phyloP scores from a whole-genome alignment of 257 asterid genomes.

The Capsicum baccatum region DNA sequence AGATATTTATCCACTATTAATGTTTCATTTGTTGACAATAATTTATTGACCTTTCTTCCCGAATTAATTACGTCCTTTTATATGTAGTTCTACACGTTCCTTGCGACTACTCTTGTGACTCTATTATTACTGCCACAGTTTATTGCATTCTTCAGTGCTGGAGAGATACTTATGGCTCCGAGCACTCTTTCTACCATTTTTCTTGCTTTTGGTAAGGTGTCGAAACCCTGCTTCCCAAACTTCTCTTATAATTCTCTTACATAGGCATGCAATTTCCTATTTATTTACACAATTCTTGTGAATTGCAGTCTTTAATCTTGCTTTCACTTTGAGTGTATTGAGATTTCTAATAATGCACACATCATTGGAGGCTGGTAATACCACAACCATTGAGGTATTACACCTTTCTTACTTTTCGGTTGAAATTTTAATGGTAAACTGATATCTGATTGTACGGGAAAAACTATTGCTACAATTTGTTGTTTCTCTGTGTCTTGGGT shows the following conservation, averaged over 20 bases:
- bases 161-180: conserved; percentile 91
- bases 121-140: conserved; percentile 79
- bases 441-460: not conserved
- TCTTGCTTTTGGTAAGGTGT: conserved; percentile 75
- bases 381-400: conserved; percentile 96
- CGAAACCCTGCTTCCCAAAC: conserved; percentile 17
- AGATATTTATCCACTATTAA: not conserved
- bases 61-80: conserved; percentile 30
- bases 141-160: conserved; percentile 89
- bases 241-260: not conserved
- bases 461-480: not conserved
- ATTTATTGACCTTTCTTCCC: not conserved
- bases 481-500: not conserved
- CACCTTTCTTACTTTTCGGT: conserved; percentile 8
- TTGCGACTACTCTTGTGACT: conserved; percentile 84
- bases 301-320: conserved; percentile 80
- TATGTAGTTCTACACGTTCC: conserved; percentile 90
- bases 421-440: not conserved
- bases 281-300: conserved; percentile 30
- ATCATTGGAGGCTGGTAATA: conserved; percentile 81
- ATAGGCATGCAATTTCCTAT: conserved; percentile 10
- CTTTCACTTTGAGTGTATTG: conserved; percentile 93
- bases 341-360: conserved; percentile 97
- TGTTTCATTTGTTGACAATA: not conserved
- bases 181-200: conserved; percentile 93